Evolutionary conservation across 2,329 filamentous ascomycete genomes (phyloP).

Genomic region (Grosmannia clavigera): DNA sequence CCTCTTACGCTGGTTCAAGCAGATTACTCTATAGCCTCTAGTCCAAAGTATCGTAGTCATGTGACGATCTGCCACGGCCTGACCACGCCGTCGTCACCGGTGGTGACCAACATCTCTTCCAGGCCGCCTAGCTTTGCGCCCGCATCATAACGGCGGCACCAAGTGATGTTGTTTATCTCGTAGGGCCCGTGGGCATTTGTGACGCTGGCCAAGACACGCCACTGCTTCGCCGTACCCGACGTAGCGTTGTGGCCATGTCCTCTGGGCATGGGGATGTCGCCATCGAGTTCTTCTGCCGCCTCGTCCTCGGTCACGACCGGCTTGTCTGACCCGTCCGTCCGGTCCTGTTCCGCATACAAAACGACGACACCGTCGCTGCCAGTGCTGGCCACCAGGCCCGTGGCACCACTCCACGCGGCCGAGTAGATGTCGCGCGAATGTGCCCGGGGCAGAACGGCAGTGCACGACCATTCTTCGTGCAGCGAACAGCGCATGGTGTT

Average conservation of each 20-base stretch:
- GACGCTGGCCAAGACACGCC: slow-evolving; percentile 58
- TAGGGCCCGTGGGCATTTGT: slow-evolving; percentile 78
- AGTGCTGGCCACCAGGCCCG: slow-evolving; percentile 72
- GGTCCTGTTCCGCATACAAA: slow-evolving; percentile 54
- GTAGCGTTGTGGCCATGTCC: background rate
- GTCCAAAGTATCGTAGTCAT: background rate
- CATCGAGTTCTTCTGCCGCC: slow-evolving; percentile 7
- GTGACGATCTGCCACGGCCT: slow-evolving; percentile 55
- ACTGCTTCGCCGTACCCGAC: slow-evolving; percentile 28
- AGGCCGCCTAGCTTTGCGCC: slow-evolving; percentile 38
- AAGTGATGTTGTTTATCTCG: slow-evolving; percentile 84
- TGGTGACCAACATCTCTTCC: slow-evolving; percentile 82
- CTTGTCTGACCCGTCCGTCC: background rate
- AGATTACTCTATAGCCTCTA: background rate
- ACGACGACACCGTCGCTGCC: slow-evolving; percentile 77
- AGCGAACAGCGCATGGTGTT: slow-evolving; percentile 73
- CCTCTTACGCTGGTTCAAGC: too few relatives aligned
- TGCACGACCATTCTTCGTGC: slow-evolving; percentile 75
- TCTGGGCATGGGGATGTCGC: slow-evolving; percentile 8
- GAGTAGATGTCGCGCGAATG: slow-evolving; percentile 80
- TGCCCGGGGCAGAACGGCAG: slow-evolving; percentile 57
- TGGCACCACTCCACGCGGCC: slow-evolving; percentile 66
- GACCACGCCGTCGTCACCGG: slow-evolving; percentile 83
- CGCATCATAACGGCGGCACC: slow-evolving; percentile 68
- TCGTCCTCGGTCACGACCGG: slow-evolving; percentile 2